Evolutionary conservation across 2,329 filamentous ascomycete species (phyloP).

Genomic region (Botrytis pseudocinerea): DNA sequence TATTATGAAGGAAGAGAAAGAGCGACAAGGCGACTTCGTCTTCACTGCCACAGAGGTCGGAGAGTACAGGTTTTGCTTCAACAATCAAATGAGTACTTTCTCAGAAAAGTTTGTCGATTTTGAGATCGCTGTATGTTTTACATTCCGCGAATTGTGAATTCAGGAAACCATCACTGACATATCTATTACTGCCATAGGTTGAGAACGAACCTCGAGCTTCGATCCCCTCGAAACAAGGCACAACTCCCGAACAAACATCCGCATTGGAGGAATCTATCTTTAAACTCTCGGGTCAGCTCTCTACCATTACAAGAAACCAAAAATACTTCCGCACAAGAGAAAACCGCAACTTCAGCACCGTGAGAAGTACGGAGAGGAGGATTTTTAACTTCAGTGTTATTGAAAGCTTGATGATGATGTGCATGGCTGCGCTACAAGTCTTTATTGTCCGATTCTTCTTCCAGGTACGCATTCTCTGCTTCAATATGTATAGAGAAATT

Average conservation of each 20-base stretch:
- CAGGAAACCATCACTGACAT: slow-evolving; percentile 9
- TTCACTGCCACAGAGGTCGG: slow-evolving; percentile 87
- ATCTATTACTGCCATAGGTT: slow-evolving; percentile 56
- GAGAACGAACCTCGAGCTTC: slow-evolving; percentile 84
- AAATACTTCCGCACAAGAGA: slow-evolving; percentile 99
- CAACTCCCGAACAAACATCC: slow-evolving; percentile 83
- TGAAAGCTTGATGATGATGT: slow-evolving; percentile 86
- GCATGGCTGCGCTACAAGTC: slow-evolving; percentile 94
- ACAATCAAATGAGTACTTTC: slow-evolving; percentile 97
- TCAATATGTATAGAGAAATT: background rate
- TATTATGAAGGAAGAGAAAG: slow-evolving; percentile 84
- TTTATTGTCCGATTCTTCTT: slow-evolving; percentile 99
- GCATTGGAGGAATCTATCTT: slow-evolving; percentile 86
- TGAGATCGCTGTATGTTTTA: slow-evolving; percentile 78
- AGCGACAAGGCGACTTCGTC: slow-evolving; percentile 94
- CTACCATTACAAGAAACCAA: slow-evolving; percentile 93
- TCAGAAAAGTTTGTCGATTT: slow-evolving; percentile 98
- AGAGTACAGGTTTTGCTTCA: slow-evolving; percentile 97
- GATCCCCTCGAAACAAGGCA: slow-evolving; percentile 85
- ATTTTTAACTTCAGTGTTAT: slow-evolving; percentile 98
- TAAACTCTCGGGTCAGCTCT: slow-evolving; percentile 90
- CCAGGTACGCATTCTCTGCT: slow-evolving; percentile 58
- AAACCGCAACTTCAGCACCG: slow-evolving; percentile 98
- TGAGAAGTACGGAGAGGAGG: slow-evolving; percentile 89
- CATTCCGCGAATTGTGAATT: background rate